A percentile compares a stretch with the other conserved stretches of the same genome.
phyloP scores from a whole-genome alignment of 1,284 basidiomycete genomes.

The Cryptococcus sp. region DNA sequence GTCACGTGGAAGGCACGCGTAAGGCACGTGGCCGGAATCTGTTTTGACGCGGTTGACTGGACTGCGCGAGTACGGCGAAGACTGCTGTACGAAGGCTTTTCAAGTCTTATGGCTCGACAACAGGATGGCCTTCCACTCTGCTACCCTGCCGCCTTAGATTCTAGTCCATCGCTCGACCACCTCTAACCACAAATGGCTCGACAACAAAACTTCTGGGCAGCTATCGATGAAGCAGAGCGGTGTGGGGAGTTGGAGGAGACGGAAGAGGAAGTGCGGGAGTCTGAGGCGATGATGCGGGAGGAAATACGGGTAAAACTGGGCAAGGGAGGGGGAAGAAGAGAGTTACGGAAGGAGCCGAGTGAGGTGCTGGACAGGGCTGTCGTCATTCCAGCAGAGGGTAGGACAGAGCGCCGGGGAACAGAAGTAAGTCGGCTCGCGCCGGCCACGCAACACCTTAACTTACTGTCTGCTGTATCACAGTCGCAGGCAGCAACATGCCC shows the following conservation, averaged over 20 bases:
- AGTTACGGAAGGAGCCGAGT: not conserved
- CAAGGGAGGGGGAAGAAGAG: slow-evolving; percentile 11
- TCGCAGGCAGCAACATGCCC: not conserved
- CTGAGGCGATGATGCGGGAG: slow-evolving; percentile 9
- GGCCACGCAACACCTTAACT: no score
- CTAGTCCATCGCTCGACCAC: no score
- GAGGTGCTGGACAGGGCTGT: not conserved
- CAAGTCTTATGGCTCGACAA: no score
- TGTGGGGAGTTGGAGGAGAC: slow-evolving; percentile 11
- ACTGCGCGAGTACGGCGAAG: no score
- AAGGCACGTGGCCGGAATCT: no score
- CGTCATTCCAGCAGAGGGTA: not conserved
- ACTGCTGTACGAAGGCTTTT: no score
- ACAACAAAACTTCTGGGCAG: slow-evolving; percentile 6
- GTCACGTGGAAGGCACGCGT: no score
- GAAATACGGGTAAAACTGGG: slow-evolving; percentile 9
- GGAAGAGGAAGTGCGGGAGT: slow-evolving; percentile 21
- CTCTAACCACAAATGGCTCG: no score
- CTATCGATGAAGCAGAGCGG: slow-evolving; percentile 1
- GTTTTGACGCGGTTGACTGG: no score
- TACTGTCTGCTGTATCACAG: no score
- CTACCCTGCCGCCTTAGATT: no score
- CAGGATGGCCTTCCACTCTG: no score
- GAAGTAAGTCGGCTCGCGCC: not conserved
- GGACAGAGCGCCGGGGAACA: not conserved